phyloP scores from a whole-genome alignment of 495 filamentous ascomycete species.

The Schizothecium vesticola region DNA sequence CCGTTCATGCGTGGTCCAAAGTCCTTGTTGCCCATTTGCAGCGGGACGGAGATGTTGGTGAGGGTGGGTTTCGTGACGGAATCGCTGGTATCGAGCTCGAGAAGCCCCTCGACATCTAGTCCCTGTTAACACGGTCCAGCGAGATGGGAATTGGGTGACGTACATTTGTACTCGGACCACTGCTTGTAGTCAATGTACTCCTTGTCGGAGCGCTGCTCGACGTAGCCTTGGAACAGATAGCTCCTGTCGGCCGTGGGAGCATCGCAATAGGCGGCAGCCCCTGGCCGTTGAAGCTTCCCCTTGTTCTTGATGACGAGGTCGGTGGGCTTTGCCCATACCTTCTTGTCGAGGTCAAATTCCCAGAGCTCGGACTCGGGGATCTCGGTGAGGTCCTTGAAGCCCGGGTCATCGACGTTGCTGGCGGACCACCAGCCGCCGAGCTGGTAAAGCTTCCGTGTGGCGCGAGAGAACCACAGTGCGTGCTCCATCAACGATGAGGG shows the following conservation, averaged over 20 bases:
- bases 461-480: slow-evolving; percentile 10
- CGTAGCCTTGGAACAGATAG: slow-evolving; percentile 13
- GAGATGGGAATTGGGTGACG: background rate
- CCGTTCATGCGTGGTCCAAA: slow-evolving; percentile 18
- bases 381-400: background rate
- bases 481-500: slow-evolving; percentile 15
- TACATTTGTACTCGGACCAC: slow-evolving; percentile 7
- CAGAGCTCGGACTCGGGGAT: slow-evolving; percentile 13
- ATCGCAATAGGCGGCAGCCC: slow-evolving; percentile 13
- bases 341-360: slow-evolving; percentile 11
- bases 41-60: slow-evolving; percentile 17
- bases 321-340: slow-evolving; percentile 1
- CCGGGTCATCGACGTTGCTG: slow-evolving; percentile 10
- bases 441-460: slow-evolving; percentile 13
- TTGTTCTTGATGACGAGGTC: slow-evolving; percentile 1
- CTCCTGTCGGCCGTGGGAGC: slow-evolving; percentile 11
- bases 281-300: slow-evolving; percentile 2
- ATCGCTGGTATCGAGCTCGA: slow-evolving; percentile 8
- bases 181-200: slow-evolving; percentile 8
- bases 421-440: slow-evolving; percentile 17
- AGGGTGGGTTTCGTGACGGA: slow-evolving; percentile 7
- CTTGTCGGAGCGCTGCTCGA: slow-evolving; percentile 9
- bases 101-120: slow-evolving; percentile 12
- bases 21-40: slow-evolving; percentile 1
- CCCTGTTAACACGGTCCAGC: background rate